Conservation (phyloP, 305 asterid species). For the Rubia tinctorum region DNA sequence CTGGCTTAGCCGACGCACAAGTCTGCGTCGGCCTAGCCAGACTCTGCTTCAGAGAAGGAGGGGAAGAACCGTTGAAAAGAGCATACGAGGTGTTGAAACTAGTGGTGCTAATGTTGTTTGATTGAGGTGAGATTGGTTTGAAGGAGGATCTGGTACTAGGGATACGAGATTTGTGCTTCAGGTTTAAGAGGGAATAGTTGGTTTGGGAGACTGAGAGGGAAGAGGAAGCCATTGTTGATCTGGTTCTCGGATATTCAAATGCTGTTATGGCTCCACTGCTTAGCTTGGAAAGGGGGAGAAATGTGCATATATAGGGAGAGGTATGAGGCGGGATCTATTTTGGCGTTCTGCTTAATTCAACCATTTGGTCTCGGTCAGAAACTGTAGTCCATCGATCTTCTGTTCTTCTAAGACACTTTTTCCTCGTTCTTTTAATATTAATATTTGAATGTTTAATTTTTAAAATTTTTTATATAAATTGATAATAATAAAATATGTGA, state of each 20-base stretch:
- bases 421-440: background rate
- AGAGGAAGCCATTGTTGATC: constrained; percentile 7
- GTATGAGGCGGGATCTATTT: background rate
- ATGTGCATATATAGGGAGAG: background rate
- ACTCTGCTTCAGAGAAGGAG: background rate
- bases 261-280: background rate
- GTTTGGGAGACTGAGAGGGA: background rate
- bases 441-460: no score
- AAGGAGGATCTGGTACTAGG: background rate
- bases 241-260: background rate
- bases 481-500: no score
- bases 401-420: no score
- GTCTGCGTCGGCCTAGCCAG: background rate
- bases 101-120: background rate
- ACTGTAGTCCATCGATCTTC: no score
- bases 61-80: background rate
- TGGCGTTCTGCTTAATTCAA: background rate
- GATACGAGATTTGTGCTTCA: background rate
- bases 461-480: no score
- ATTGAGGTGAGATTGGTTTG: background rate
- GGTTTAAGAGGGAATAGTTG: background rate
- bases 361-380: no score
- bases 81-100: background rate
- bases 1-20: background rate
- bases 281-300: background rate